phyloP scores from a whole-genome alignment of 495 filamentous ascomycete genomes.

The Aspergillus carlsbadensis region DNA sequence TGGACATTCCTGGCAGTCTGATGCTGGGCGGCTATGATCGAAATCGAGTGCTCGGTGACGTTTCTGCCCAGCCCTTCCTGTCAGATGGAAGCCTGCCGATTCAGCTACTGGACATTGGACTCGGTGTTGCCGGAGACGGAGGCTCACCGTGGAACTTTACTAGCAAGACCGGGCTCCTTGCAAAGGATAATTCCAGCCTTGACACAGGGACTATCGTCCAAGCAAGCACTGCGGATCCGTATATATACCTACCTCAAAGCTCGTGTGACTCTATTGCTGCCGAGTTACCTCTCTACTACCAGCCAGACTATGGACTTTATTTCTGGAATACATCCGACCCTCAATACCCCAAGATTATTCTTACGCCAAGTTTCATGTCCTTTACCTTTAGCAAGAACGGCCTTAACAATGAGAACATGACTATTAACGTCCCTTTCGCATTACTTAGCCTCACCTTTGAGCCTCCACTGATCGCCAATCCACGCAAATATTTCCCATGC shows the following conservation, averaged over 20 bases:
- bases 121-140: constrained; percentile 42
- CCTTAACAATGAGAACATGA: constrained; percentile 32
- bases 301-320: constrained; percentile 41
- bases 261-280: constrained; percentile 50
- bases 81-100: constrained; percentile 23
- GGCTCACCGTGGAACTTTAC: constrained; percentile 40
- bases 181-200: constrained; percentile 26
- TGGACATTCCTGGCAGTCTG: constrained; percentile 41
- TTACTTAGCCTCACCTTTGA: constrained; percentile 53
- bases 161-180: constrained; percentile 34
- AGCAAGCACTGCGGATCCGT: constrained; percentile 43
- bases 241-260: constrained; percentile 47
- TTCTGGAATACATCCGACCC: constrained; percentile 47
- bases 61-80: constrained; percentile 20
- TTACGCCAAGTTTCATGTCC: constrained; percentile 46
- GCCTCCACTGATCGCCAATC: constrained; percentile 40
- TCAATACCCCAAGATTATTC: constrained; percentile 41
- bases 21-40: constrained; percentile 54
- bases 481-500: constrained; percentile 55
- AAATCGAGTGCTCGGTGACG: constrained; percentile 34
- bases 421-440: constrained; percentile 53
- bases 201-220: constrained; percentile 22
- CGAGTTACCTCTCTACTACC: constrained; percentile 45
- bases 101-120: constrained; percentile 39
- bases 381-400: constrained; percentile 44